Evolutionary conservation across 306 rosid genomes (phyloP).

Genomic region (Glycine soja): DNA sequence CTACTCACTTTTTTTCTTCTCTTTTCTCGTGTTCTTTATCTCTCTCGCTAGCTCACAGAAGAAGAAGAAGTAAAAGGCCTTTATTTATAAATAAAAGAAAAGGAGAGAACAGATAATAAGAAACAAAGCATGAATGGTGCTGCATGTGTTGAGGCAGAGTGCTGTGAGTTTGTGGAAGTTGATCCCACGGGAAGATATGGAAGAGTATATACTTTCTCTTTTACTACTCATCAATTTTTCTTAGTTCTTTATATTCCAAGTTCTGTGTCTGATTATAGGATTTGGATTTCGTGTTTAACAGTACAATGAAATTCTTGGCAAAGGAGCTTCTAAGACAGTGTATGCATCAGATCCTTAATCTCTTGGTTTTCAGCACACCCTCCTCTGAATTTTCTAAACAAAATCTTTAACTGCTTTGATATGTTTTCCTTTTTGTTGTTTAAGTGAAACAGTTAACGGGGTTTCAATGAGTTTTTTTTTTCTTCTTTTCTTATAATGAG

Average conservation of each 20-base stretch:
- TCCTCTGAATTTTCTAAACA: conserved; percentile 15
- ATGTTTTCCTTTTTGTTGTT: conserved; percentile 37
- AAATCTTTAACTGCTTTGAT: conserved; percentile 13
- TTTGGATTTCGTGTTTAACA: conserved; percentile 55
- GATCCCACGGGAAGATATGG: conserved; percentile 99
- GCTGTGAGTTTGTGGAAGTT: conserved; percentile 83
- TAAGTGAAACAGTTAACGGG: conserved; percentile 20
- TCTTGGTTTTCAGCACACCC: background rate
- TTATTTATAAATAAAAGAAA: background rate
- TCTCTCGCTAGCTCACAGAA: conserved; percentile 33
- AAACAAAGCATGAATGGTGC: conserved; percentile 69
- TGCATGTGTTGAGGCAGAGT: conserved; percentile 55
- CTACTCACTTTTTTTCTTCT: conserved; percentile 13
- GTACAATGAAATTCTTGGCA: conserved; percentile 96
- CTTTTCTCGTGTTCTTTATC: conserved; percentile 39
- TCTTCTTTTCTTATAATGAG: background rate
- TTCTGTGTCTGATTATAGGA: conserved; percentile 43
- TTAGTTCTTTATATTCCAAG: conserved; percentile 9
- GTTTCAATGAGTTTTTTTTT: conserved; percentile 24
- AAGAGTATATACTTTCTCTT: conserved; percentile 63
- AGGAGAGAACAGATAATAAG: conserved; percentile 35
- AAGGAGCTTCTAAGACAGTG: conserved; percentile 98
- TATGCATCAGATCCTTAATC: conserved; percentile 51
- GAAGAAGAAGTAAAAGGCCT: conserved; percentile 27
- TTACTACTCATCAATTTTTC: conserved; percentile 7